phyloP scores from a whole-genome alignment of 2,329 filamentous ascomycete genomes.

The Botrytis fabae region DNA sequence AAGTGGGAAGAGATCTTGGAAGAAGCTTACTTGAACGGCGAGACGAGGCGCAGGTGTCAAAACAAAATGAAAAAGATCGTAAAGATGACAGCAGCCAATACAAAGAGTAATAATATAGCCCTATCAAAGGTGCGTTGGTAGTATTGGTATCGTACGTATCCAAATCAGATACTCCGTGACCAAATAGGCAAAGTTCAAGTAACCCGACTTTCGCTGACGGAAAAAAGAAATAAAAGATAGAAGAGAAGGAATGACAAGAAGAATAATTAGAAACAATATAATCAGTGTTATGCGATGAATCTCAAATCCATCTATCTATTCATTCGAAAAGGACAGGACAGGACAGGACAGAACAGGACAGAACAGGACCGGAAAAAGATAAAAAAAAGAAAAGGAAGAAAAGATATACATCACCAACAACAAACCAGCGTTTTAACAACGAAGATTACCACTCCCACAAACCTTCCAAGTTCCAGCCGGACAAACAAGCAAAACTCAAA shows the following conservation, averaged over 20 bases:
- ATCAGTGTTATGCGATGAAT: neutral
- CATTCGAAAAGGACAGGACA: neutral
- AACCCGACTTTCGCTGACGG: no score
- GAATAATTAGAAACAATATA: neutral
- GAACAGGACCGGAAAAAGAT: neutral
- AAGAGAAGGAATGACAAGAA: neutral
- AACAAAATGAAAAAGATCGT: slow-evolving; percentile 18
- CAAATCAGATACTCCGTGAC: neutral
- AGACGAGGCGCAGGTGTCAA: neutral
- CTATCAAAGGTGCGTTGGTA: slow-evolving; percentile 36
- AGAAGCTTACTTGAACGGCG: slow-evolving; percentile 2
- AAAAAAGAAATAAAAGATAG: neutral
- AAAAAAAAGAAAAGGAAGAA: neutral
- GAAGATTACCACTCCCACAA: no score
- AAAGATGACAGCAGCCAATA: neutral
- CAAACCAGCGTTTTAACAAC: neutral
- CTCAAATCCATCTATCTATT: neutral
- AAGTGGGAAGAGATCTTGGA: slow-evolving; percentile 15
- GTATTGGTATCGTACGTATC: slow-evolving; percentile 20
- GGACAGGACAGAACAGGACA: no score
- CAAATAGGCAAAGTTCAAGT: neutral
- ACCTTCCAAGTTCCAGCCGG: neutral
- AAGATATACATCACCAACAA: neutral
- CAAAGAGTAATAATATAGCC: slow-evolving; percentile 24
- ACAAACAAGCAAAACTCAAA: neutral